Evolutionary conservation across 306 rosid species (phyloP).

Genomic region (Glycyrrhiza uralensis): DNA sequence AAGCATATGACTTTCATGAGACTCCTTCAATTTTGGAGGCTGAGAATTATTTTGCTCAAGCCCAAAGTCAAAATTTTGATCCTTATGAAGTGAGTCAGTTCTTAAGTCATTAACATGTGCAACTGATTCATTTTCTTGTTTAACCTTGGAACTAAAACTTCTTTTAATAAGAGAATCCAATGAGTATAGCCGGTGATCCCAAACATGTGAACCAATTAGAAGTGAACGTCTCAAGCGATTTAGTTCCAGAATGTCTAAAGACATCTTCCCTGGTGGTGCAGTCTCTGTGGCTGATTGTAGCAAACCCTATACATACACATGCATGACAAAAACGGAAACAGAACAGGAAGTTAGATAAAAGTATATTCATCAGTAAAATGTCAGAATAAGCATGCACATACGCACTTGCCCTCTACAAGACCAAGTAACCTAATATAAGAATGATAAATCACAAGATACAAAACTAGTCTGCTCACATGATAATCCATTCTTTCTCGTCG

Average conservation of each 20-base stretch:
- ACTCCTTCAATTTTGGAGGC: conserved; percentile 41
- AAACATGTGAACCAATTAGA: conserved; percentile 71
- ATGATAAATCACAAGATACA: not conserved
- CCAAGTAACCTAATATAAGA: conserved; percentile 8
- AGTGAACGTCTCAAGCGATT: conserved; percentile 80
- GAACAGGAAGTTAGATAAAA: conserved; percentile 8
- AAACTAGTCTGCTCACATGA: conserved; percentile 53
- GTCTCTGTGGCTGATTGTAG: conserved; percentile 54
- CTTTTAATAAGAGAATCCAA: conserved; percentile 60
- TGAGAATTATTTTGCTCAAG: conserved; percentile 31
- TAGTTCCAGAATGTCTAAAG: conserved; percentile 66
- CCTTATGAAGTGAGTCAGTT: conserved; percentile 42
- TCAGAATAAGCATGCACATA: not conserved
- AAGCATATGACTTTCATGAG: conserved; percentile 32
- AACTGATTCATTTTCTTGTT: conserved; percentile 35
- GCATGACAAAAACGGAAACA: not conserved
- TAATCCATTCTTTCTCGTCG: conserved; percentile 66
- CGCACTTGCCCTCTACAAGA: conserved; percentile 15
- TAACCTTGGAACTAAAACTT: conserved; percentile 39
- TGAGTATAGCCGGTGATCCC: conserved; percentile 80
- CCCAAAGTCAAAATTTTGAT: conserved; percentile 28
- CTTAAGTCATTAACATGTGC: conserved; percentile 39
- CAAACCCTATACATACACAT: conserved; percentile 38
- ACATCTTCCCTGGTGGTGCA: conserved; percentile 40
- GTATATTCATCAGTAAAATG: not conserved